Base-by-base conservation (phyloP, 441 rosid genomes). In the Populus hybrid region DNA sequence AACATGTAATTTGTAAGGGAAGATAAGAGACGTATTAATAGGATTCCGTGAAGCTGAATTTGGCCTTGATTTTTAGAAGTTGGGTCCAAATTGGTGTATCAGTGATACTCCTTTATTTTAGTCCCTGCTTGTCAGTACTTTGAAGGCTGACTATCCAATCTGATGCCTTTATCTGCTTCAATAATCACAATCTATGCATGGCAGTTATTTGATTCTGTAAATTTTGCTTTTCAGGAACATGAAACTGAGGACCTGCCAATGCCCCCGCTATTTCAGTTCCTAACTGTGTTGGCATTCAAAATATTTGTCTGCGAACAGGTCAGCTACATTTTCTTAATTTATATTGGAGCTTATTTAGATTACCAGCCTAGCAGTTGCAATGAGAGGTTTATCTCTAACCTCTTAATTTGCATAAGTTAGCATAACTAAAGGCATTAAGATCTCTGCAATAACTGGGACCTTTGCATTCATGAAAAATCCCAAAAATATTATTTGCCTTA, bases 191-290 rank as follows among this genome's bases (percentile, higher is more conserved):
- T 71, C 16, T 67, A 40, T 26, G 38, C 72, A 65, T 72, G 65
- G 2, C 11, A 40, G 26, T 72, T 80, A 50, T 11, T 71, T 72
- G 68, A 76, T 70, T 68, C 1, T 16, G n/a, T 57, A 75, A 61
- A 18, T 78, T 82, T 42, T 70, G 42, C 9, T 84, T 83, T 86
- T 76, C 90, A 94, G 98, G 95, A 87, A 84, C 86, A 88, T n/a
- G 79, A 86, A 81, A 83, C 89, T 7, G 92, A 88, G 73, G 94
- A 88, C 78, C 78, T 92, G 80, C 93, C 92, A 34, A 91, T 94
- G 98, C 97, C 98, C 78, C 94, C 95, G 19, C 91, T 92, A 24
- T 94, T 94, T 85, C 98, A 91, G 78, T 94, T 94, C 85, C 94
- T 94, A 75, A 88, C 97, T 28, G 83, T 92, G 59, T 83, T 94